phyloP scores from a whole-genome alignment of 805 yeast species.

The Maudiozyma bulderi region DNA sequence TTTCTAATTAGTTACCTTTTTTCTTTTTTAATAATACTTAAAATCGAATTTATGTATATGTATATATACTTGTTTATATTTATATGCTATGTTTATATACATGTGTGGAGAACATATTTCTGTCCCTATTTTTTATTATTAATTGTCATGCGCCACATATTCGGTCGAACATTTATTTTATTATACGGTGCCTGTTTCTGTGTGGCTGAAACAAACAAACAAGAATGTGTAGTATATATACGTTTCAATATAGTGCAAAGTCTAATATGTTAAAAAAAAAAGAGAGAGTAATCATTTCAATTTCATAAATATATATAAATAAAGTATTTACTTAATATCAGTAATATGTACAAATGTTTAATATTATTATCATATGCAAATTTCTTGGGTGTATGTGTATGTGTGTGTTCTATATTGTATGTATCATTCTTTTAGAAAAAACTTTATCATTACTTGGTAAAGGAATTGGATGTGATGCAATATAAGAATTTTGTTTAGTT shows the following conservation, averaged over 20 bases:
- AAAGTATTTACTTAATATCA: background rate
- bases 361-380: too few relatives aligned
- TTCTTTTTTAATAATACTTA: background rate
- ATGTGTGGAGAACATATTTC: too few relatives aligned
- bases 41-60: background rate
- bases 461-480: slow-evolving; percentile 20
- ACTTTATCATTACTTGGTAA: slow-evolving; percentile 25
- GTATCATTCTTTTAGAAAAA: background rate
- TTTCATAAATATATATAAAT: background rate
- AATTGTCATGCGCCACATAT: too few relatives aligned
- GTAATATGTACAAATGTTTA: background rate
- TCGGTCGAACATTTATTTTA: too few relatives aligned
- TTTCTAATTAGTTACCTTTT: background rate
- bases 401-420: background rate
- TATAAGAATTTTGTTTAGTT: slow-evolving; percentile 47
- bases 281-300: background rate
- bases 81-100: too few relatives aligned
- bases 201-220: too few relatives aligned
- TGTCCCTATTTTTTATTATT: too few relatives aligned
- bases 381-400: too few relatives aligned
- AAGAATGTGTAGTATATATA: too few relatives aligned
- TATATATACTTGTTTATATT: background rate
- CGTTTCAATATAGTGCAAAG: too few relatives aligned
- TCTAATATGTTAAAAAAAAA: too few relatives aligned
- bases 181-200: too few relatives aligned